These are phyloP conservation scores for Didymella lethalis DNA, from an alignment of 2,329 filamentous ascomycete genomes.

Conservation along the genomic window DNA sequence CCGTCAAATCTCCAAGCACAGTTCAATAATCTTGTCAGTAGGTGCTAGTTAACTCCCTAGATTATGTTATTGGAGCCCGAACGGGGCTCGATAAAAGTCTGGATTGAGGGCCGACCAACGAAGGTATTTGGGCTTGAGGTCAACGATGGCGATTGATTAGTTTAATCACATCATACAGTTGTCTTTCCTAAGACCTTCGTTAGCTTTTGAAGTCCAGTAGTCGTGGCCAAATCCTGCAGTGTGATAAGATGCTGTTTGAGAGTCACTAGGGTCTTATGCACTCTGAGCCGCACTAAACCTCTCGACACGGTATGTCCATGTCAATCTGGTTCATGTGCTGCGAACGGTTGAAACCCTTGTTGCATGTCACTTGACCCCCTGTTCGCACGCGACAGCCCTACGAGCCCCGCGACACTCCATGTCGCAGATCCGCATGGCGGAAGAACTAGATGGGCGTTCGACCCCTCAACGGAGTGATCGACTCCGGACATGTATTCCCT, in stretches of 20 bases:
- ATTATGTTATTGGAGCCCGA: neutral
- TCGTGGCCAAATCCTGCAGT: no score
- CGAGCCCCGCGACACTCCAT: neutral
- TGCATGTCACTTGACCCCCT: neutral
- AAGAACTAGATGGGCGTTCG: neutral
- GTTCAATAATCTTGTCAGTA: neutral
- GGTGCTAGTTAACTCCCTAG: neutral
- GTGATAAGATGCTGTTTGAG: no score
- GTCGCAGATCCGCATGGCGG: conserved; percentile 2
- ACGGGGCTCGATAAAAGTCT: no score
- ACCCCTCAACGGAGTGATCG: neutral
- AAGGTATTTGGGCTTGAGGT: no score
- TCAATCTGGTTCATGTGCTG: neutral
- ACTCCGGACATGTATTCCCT: conserved; percentile 1
- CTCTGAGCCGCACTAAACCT: neutral
- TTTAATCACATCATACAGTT: no score
- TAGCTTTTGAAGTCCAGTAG: no score
- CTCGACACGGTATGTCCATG: neutral
- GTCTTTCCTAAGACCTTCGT: no score
- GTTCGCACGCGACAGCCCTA: conserved; percentile 8
- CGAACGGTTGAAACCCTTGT: neutral
- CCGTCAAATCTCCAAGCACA: neutral
- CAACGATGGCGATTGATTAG: no score
- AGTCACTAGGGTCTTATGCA: no score
- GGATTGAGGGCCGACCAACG: no score